Evolutionary conservation across 176 grass and related monocot species (phyloP).

Genomic region (Paspalum notatum): DNA sequence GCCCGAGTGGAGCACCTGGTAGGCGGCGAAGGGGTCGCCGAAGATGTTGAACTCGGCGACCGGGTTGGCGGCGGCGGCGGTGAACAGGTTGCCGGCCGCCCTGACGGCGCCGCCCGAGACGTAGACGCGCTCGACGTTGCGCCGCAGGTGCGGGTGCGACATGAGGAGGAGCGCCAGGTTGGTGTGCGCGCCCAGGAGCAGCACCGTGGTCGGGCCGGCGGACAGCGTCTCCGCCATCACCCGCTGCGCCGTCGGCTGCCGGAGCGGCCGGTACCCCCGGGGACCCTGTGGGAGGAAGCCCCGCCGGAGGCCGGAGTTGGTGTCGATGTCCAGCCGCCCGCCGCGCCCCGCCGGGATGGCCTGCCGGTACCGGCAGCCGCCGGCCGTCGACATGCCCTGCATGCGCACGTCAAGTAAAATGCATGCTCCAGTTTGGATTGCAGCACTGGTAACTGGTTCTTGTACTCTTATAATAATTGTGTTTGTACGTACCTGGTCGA

Average conservation of each 20-base stretch:
- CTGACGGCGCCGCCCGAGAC: constrained; percentile 71
- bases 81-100: constrained; percentile 67
- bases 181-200: constrained; percentile 74
- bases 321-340: constrained; percentile 59
- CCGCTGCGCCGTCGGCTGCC: constrained; percentile 67
- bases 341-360: constrained; percentile 50
- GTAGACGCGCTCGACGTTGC: constrained; percentile 70
- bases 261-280: constrained; percentile 58
- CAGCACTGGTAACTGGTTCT: too few relatives aligned
- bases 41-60: constrained; percentile 92
- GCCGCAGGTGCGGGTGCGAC: constrained; percentile 54
- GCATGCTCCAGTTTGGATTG: neutral
- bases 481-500: constrained; percentile 79
- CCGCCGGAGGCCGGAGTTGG: constrained; percentile 61
- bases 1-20: constrained; percentile 85
- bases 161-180: constrained; percentile 77
- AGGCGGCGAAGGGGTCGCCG: constrained; percentile 75
- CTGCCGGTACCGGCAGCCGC: constrained; percentile 75
- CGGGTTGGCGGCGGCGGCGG: constrained; percentile 61
- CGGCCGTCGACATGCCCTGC: constrained; percentile 71
- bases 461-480: too few relatives aligned
- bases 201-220: constrained; percentile 52
- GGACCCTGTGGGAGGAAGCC: constrained; percentile 66
- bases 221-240: constrained; percentile 70
- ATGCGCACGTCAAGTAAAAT: neutral